A percentile compares a stretch with the other conserved stretches of the same genome.
phyloP scores from a whole-genome alignment of 2,329 filamentous ascomycete genomes.

The Neocatenulostroma microsporum region DNA sequence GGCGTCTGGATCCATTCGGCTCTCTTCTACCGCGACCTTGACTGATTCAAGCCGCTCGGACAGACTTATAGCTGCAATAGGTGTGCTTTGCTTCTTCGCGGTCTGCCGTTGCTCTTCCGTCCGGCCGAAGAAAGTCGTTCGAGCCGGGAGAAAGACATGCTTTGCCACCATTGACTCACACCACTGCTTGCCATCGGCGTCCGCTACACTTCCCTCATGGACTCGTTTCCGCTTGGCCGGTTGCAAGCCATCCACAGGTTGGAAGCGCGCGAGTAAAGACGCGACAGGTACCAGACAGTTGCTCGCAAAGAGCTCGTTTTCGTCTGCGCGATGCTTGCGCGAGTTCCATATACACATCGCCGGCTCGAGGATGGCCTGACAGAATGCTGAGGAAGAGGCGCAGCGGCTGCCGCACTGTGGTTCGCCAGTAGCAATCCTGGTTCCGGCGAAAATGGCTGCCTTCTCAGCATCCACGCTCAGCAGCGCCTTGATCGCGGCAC shows the following conservation, averaged over 20 bases:
- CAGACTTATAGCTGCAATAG: conserved; percentile 7
- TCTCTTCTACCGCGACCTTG: not conserved
- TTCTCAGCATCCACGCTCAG: conserved; percentile 14
- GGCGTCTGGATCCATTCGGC: not conserved
- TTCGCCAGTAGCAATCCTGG: too few relatives aligned
- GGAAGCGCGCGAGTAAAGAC: conserved; percentile 15
- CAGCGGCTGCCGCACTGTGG: too few relatives aligned
- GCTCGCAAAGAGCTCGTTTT: conserved; percentile 23
- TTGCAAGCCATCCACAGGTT: too few relatives aligned
- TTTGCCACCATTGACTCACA: conserved; percentile 29
- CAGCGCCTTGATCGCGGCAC: conserved; percentile 18
- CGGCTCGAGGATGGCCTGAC: conserved; percentile 11
- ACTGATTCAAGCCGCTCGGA: conserved; percentile 1
- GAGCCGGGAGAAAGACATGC: conserved; percentile 36
- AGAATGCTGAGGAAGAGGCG: too few relatives aligned
- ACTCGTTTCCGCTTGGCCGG: conserved; percentile 19
- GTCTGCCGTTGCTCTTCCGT: conserved; percentile 5
- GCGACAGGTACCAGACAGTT: conserved; percentile 20
- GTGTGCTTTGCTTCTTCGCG: conserved; percentile 2
- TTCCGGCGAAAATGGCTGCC: conserved; percentile 18
- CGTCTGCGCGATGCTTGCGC: conserved; percentile 16
- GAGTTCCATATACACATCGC: conserved; percentile 21
- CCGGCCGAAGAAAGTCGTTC: conserved; percentile 29
- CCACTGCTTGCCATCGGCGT: too few relatives aligned
- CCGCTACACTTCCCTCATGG: too few relatives aligned